Conservation (phyloP, 371 early-diverging fungal genomes). For the Mycotypha africana region DNA sequence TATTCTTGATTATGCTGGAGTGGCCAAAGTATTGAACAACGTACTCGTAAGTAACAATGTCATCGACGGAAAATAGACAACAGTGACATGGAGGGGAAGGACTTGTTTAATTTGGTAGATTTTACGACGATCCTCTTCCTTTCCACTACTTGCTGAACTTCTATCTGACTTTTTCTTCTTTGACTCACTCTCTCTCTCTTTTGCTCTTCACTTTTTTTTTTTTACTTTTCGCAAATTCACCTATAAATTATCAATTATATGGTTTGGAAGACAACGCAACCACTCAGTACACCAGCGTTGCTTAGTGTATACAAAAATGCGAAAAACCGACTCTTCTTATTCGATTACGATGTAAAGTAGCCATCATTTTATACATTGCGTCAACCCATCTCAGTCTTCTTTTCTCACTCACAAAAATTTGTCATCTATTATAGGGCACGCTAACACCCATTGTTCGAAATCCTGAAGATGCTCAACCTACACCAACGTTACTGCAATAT, state of each 20-base stretch:
- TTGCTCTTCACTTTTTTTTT: neutral
- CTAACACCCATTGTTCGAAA: slow-evolving; percentile 74
- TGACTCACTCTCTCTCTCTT: too few species aligned
- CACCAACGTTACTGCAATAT: slow-evolving; percentile 59
- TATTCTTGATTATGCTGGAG: too few species aligned
- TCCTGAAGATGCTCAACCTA: slow-evolving; percentile 72
- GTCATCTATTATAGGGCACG: slow-evolving; percentile 64
- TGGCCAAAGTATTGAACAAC: too few species aligned
- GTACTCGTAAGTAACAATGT: too few species aligned
- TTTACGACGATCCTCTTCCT: too few species aligned
- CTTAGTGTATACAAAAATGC: slow-evolving; percentile 14
- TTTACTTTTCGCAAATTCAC: too few species aligned
- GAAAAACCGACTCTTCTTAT: slow-evolving; percentile 17
- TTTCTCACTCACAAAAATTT: neutral
- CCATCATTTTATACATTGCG: slow-evolving; percentile 24
- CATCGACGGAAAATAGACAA: too few species aligned
- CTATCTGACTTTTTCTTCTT: too few species aligned
- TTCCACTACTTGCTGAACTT: too few species aligned
- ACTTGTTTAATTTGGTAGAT: too few species aligned
- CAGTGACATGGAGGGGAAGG: too few species aligned
- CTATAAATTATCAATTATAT: neutral
- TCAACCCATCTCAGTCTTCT: neutral
- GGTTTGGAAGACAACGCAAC: slow-evolving; percentile 6
- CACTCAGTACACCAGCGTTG: slow-evolving; percentile 8
- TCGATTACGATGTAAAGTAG: slow-evolving; percentile 18